Conservation (phyloP, 2,329 filamentous ascomycete species). For the Xylaria arbuscula region DNA sequence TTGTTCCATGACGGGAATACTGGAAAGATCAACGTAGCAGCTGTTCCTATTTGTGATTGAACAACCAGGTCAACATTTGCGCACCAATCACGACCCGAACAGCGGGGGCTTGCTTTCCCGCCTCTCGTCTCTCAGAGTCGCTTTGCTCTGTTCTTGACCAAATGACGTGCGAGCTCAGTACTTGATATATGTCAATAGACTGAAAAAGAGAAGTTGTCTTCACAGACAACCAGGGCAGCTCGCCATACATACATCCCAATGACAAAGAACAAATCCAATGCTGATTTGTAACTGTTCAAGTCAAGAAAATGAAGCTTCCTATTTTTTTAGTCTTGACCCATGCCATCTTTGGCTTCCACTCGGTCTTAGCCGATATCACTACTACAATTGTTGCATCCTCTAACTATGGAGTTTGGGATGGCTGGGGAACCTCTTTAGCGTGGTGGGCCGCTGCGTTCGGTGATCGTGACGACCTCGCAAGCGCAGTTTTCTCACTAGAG, state of each 20-base stretch:
- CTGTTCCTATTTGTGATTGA: neutral
- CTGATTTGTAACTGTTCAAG: neutral
- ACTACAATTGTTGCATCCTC: conserved; percentile 50
- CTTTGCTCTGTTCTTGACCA: neutral
- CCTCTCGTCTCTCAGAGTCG: no score
- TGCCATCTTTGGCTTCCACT: conserved; percentile 20
- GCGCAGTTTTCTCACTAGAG: conserved; percentile 55
- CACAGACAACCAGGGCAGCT: neutral
- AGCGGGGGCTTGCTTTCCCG: neutral
- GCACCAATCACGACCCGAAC: conserved; percentile 1
- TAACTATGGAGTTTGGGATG: conserved; percentile 57
- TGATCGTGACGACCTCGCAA: conserved; percentile 54
- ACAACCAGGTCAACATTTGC: neutral
- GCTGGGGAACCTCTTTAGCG: conserved; percentile 57
- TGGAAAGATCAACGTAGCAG: neutral
- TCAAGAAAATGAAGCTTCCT: conserved; percentile 16
- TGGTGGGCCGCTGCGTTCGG: conserved; percentile 59
- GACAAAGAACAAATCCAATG: neutral
- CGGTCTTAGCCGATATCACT: conserved; percentile 45
- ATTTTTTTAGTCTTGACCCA: conserved; percentile 4
- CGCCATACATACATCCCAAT: neutral
- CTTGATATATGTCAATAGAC: neutral
- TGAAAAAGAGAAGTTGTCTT: neutral
- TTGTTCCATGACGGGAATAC: neutral
- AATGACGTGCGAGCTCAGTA: neutral